phyloP scores from a whole-genome alignment of 257 asterid species.

The Linaria vulgaris region DNA sequence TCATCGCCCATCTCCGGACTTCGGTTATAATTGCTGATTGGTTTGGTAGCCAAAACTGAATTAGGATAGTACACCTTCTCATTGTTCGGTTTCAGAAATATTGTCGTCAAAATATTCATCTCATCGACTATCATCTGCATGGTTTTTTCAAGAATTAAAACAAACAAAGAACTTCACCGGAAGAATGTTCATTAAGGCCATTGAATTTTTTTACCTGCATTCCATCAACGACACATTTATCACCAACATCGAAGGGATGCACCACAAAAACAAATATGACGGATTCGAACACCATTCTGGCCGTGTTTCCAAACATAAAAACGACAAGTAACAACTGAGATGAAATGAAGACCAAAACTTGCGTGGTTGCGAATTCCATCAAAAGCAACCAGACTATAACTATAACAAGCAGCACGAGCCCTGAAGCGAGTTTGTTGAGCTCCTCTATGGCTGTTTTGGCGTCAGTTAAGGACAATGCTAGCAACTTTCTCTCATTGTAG shows the following conservation, averaged over 20 bases:
- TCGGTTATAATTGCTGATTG: slow-evolving; percentile 60
- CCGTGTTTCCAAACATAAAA: slow-evolving; percentile 59
- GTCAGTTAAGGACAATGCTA: slow-evolving; percentile 54
- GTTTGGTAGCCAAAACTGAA: slow-evolving; percentile 50
- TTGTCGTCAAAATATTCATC: slow-evolving; percentile 70
- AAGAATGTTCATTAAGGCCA: neutral
- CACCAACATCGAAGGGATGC: slow-evolving; percentile 73
- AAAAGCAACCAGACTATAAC: slow-evolving; percentile 52
- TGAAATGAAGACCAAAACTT: slow-evolving; percentile 48
- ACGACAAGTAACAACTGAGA: slow-evolving; percentile 55
- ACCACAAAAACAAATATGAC: slow-evolving; percentile 49
- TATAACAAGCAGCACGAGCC: slow-evolving; percentile 39
- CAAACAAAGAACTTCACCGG: neutral
- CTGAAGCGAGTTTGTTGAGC: slow-evolving; percentile 55
- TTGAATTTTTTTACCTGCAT: slow-evolving; percentile 40
- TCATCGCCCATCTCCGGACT: slow-evolving; percentile 78
- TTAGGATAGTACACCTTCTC: slow-evolving; percentile 69
- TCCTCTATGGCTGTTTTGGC: slow-evolving; percentile 65
- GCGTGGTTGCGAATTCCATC: slow-evolving; percentile 51
- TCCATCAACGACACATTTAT: slow-evolving; percentile 63
- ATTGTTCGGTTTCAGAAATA: slow-evolving; percentile 59
- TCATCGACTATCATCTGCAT: slow-evolving; percentile 73
- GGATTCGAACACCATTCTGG: slow-evolving; percentile 47
- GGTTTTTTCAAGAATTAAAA: neutral
- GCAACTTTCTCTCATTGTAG: slow-evolving; percentile 52